phyloP scores from a whole-genome alignment of 805 yeast species.

The Schwanniomyces pseudopolymorphus region DNA sequence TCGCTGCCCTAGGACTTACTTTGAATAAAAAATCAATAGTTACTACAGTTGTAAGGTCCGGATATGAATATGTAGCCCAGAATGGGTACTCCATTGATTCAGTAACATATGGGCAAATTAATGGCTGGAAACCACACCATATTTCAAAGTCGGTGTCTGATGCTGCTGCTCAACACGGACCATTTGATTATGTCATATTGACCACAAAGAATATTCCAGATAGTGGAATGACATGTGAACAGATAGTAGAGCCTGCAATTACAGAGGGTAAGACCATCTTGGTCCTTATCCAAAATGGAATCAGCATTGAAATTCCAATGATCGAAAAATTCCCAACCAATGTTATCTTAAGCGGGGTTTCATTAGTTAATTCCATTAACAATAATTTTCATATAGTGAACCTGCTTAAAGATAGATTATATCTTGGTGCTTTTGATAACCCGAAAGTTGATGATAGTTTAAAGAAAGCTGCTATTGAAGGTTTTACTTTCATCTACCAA shows the following conservation, averaged over 20 bases:
- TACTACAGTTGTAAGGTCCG: slow-evolving; percentile 33
- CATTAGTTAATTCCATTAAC: slow-evolving; percentile 25
- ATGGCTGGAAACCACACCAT: slow-evolving; percentile 15
- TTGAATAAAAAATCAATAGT: slow-evolving; percentile 24
- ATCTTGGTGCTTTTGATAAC: slow-evolving; percentile 7
- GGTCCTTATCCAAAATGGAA: slow-evolving; percentile 30
- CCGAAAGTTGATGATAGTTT: not conserved
- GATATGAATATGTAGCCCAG: slow-evolving; percentile 22
- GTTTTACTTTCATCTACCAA: slow-evolving; percentile 20
- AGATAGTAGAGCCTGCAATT: slow-evolving; percentile 14
- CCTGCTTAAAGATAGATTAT: slow-evolving; percentile 4
- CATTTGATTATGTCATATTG: slow-evolving; percentile 31
- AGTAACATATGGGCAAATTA: slow-evolving; percentile 23
- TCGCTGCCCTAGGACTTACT: slow-evolving; percentile 29
- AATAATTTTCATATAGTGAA: slow-evolving; percentile 1
- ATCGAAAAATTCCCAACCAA: slow-evolving; percentile 21
- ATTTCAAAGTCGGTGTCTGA: slow-evolving; percentile 21
- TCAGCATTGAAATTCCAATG: slow-evolving; percentile 24
- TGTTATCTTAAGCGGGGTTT: slow-evolving; percentile 25
- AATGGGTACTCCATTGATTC: slow-evolving; percentile 32
- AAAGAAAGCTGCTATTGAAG: slow-evolving; percentile 19
- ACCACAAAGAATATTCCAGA: slow-evolving; percentile 35
- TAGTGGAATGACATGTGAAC: slow-evolving; percentile 18
- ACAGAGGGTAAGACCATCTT: slow-evolving; percentile 15
- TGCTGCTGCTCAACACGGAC: slow-evolving; percentile 20